Base-by-base conservation (phyloP, 2,329 filamentous ascomycete species). In the Acephala macrosclerotiorum region DNA sequence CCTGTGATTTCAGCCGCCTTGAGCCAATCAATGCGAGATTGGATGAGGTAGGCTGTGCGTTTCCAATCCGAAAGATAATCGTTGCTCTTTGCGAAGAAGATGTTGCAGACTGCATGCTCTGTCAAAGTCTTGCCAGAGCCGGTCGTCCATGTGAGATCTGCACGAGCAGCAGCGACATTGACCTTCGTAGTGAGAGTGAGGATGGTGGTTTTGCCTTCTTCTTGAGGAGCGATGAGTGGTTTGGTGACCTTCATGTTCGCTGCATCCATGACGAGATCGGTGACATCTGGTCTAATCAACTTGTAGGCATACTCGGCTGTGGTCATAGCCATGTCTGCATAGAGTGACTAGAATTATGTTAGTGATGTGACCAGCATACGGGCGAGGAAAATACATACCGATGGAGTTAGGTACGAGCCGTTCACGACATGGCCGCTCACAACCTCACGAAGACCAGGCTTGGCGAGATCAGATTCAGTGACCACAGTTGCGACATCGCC, bases 21-120 rank as follows among this genome's bases (percentile, higher is more conserved):
- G 2, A 90, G 83, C 29, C 82, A 78, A 22, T 88, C 81, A 62
- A 90, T 83, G 63, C 88, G 86, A 25, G 82, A 83, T 72, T 88
- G 86, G 75, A 95, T 87, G 40, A 93, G 82, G 75, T 94, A 93
- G 71, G 85, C 84, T 70, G 86, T 85, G 61, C 90, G 89, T 66
- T 88, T 83, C 80, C 90, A 92, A 73, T 91, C 89, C 58, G 82
- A 80, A 47, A 86, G 81, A 87, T 89, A 92, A 53, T 84, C 80
- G 47, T 85, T 81, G 45, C 82, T 82, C 71, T 88, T 82, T 66
- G 88, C 88, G 71, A 85, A 89, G 77, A 83, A 83, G 63, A 91
- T 85, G 62, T 83, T 83, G 77, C 87, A 89, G 67, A 79, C 79
- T 58, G 88, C 89, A 71, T 92, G 89, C 69, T 89, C 86, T 3